These are phyloP conservation scores for Stagonosporopsis chrysanthemi DNA, from an alignment of 2,329 filamentous ascomycete genomes.

Conservation along the genomic window DNA sequence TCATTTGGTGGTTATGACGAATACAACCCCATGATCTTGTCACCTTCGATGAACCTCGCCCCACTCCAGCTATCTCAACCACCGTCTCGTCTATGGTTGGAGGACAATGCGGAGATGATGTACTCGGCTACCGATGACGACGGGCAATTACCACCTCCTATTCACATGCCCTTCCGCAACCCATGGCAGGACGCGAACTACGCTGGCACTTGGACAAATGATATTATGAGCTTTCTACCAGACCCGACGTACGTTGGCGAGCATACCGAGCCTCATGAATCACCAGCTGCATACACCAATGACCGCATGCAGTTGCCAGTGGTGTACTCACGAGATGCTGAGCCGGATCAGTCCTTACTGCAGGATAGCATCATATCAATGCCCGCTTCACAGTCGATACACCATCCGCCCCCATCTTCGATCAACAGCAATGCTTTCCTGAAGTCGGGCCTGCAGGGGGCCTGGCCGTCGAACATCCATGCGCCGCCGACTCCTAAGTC, in stretches of 20 bases:
- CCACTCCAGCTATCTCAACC: not conserved
- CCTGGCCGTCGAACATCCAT: not conserved
- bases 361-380: not conserved
- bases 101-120: not conserved
- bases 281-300: not conserved
- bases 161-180: constrained; percentile 5
- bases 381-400: not conserved
- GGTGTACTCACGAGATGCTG: not conserved
- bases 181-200: not conserved
- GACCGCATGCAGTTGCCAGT: not conserved
- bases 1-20: not conserved
- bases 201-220: not conserved
- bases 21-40: not conserved
- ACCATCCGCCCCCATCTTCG: not conserved
- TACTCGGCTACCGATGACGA: not conserved
- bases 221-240: not conserved
- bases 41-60: not conserved
- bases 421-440: not conserved
- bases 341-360: not conserved
- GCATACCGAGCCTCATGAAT: not conserved
- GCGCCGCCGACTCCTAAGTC: not conserved
- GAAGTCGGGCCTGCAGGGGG: not conserved
- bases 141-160: not conserved
- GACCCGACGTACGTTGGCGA: not conserved
- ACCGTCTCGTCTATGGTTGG: not conserved